Conservation (phyloP, 768 basidiomycete species). For the Collybia sordida region DNA sequence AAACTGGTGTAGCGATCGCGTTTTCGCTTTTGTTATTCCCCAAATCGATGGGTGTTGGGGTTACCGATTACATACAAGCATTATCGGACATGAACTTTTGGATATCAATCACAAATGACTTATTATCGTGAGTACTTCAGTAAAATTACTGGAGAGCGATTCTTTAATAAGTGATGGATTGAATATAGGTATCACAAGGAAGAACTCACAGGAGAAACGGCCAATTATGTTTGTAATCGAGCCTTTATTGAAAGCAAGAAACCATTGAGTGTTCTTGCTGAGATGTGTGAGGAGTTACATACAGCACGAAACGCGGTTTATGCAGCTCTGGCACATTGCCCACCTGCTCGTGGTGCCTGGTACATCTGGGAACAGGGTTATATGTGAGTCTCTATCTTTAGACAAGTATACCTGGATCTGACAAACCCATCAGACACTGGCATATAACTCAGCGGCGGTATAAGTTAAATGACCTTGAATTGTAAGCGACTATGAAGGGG, state of each 20-base stretch:
- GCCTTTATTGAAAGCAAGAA: constrained; percentile 7
- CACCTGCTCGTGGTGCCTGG: constrained; percentile 1
- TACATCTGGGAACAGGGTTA: constrained; percentile 9
- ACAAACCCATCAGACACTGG: not conserved
- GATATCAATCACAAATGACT: constrained; percentile 11
- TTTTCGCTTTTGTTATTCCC: constrained; percentile 11
- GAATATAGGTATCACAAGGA: constrained; percentile 17
- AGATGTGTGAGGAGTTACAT: constrained; percentile 11
- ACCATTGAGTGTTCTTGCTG: constrained; percentile 4
- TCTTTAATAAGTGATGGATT: not conserved
- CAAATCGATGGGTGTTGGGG: not conserved
- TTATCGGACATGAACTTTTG: constrained; percentile 16
- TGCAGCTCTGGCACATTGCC: not conserved
- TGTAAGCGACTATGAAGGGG: too few relatives aligned
- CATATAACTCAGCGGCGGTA: constrained; percentile 7
- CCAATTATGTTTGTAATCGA: constrained; percentile 13
- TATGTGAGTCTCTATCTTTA: constrained; percentile 5
- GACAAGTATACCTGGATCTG: not conserved
- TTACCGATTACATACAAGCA: constrained; percentile 8
- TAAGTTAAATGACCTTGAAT: not conserved
- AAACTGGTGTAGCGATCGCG: constrained; percentile 6
- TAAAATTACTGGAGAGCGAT: not conserved
- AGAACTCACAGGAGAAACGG: constrained; percentile 16
- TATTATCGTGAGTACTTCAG: constrained; percentile 15
- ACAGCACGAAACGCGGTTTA: constrained; percentile 3